These are phyloP conservation scores for Pseudogymnoascus sp. DNA, from an alignment of 2,329 filamentous ascomycete genomes.

Conservation along the genomic window DNA sequence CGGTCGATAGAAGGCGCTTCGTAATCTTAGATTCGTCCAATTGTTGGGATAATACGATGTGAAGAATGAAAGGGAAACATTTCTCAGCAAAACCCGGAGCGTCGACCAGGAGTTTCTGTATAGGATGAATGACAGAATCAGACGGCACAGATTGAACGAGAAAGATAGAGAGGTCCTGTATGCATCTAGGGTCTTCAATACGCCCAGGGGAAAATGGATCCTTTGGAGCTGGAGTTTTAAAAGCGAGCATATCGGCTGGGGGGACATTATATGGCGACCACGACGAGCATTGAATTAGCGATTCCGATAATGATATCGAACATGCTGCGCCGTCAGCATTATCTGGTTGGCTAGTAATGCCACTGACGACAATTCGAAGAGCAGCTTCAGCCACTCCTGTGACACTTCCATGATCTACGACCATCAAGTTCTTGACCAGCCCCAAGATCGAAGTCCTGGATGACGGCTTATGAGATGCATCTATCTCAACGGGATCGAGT, in stretches of 20 bases:
- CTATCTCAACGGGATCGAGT: neutral
- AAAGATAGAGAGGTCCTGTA: slow-evolving; percentile 50
- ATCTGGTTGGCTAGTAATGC: neutral
- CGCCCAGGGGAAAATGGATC: slow-evolving; percentile 20
- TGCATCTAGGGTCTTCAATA: slow-evolving; percentile 47
- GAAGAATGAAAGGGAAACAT: slow-evolving; percentile 74
- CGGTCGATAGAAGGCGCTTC: slow-evolving; percentile 55
- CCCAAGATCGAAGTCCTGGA: slow-evolving; percentile 57
- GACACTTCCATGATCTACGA: slow-evolving; percentile 45
- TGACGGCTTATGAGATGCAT: neutral
- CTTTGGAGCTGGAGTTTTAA: neutral
- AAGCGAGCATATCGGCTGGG: slow-evolving; percentile 38
- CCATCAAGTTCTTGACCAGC: slow-evolving; percentile 52
- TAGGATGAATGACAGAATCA: slow-evolving; percentile 59
- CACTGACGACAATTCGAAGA: slow-evolving; percentile 47
- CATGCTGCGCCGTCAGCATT: slow-evolving; percentile 14
- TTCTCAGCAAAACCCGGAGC: slow-evolving; percentile 63
- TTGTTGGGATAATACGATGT: slow-evolving; percentile 67
- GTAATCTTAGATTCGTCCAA: slow-evolving; percentile 50
- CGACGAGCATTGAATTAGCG: slow-evolving; percentile 44
- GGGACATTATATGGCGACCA: slow-evolving; percentile 49
- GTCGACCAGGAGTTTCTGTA: slow-evolving; percentile 56
- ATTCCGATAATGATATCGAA: slow-evolving; percentile 34
- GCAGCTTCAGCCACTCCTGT: slow-evolving; percentile 54
- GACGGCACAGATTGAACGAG: slow-evolving; percentile 50